Evolutionary conservation across 208 protist species (phyloP).

Genomic region (Leishmania major): DNA sequence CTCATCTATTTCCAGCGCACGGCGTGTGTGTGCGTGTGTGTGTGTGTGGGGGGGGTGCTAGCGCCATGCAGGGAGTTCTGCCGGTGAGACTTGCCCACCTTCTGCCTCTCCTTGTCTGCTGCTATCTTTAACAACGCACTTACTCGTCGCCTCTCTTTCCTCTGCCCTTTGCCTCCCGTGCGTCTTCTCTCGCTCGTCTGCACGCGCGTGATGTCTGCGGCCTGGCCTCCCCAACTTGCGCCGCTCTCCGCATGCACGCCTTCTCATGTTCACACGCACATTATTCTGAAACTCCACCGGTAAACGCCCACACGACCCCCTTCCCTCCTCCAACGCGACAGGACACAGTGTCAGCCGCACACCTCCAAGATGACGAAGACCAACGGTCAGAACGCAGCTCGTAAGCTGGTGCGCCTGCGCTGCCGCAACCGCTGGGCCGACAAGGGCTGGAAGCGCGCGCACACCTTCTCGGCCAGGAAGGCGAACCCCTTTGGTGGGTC

Average conservation of each 20-base stretch:
- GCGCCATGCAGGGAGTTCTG: not conserved
- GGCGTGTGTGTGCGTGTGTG: no score
- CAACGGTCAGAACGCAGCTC: constrained; percentile 96
- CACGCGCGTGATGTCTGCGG: not conserved
- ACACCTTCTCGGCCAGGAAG: constrained; percentile 96
- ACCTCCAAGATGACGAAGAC: constrained; percentile 92
- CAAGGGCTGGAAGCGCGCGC: constrained; percentile 98
- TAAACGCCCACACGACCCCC: not conserved
- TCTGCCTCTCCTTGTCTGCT: not conserved
- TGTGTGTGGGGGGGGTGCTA: not conserved
- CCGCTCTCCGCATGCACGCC: not conserved
- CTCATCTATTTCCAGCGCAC: not conserved
- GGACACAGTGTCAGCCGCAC: no score
- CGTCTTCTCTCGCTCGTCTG: not conserved
- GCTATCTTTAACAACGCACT: not conserved
- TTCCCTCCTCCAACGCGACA: constrained; percentile 13
- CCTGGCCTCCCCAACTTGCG: not conserved
- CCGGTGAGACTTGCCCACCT: not conserved
- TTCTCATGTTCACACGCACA: not conserved
- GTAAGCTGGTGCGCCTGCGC: constrained; percentile 96
- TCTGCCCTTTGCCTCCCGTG: not conserved
- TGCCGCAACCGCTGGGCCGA: constrained; percentile 97
- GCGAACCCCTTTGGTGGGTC: constrained; percentile 98
- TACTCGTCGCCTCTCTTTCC: not conserved
- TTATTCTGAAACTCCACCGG: not conserved